A percentile compares a stretch with the other conserved stretches of the same genome.
Evolutionary conservation across 164 flowering plant genomes (phyloP).

Genomic region (Magnolia changhungtana): DNA sequence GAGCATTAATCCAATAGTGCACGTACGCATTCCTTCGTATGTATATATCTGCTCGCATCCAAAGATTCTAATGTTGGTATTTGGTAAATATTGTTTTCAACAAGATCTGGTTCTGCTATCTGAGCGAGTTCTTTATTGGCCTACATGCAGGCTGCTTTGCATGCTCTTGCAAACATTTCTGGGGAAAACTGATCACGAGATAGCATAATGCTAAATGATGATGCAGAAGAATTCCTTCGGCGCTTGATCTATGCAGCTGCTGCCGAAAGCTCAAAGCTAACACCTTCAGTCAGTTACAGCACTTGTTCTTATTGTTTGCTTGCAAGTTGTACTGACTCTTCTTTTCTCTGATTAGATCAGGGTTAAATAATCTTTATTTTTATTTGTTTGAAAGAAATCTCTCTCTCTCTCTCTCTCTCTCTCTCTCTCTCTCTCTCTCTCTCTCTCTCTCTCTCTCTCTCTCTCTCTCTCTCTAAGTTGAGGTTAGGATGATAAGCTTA

Average conservation of each 20-base stretch:
- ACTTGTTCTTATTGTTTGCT: background rate
- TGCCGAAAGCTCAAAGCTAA: slow-evolving; percentile 65
- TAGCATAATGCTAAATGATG: slow-evolving; percentile 30
- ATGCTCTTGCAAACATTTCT: slow-evolving; percentile 76
- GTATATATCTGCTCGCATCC: too few relatives aligned
- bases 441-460: too few relatives aligned
- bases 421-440: too few relatives aligned
- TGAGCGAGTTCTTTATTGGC: slow-evolving; percentile 1
- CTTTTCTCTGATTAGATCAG: background rate
- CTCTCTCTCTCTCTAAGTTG: too few relatives aligned
- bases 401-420: too few relatives aligned
- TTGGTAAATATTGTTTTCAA: background rate
- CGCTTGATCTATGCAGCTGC: slow-evolving; percentile 64
- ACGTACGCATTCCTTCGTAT: too few relatives aligned
- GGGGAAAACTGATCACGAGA: slow-evolving; percentile 60
- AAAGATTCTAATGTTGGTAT: background rate
- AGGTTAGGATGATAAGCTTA: too few relatives aligned
- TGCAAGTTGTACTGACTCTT: background rate
- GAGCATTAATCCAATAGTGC: too few relatives aligned
- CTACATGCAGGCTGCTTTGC: slow-evolving; percentile 72
- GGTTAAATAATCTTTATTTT: background rate
- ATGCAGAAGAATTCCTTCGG: slow-evolving; percentile 70
- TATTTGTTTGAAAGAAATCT: too few relatives aligned
- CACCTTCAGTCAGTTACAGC: slow-evolving; percentile 66
- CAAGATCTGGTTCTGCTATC: background rate